Evolutionary conservation across 305 asterid species (phyloP).

Genomic region (Fraxinus platypoda): DNA sequence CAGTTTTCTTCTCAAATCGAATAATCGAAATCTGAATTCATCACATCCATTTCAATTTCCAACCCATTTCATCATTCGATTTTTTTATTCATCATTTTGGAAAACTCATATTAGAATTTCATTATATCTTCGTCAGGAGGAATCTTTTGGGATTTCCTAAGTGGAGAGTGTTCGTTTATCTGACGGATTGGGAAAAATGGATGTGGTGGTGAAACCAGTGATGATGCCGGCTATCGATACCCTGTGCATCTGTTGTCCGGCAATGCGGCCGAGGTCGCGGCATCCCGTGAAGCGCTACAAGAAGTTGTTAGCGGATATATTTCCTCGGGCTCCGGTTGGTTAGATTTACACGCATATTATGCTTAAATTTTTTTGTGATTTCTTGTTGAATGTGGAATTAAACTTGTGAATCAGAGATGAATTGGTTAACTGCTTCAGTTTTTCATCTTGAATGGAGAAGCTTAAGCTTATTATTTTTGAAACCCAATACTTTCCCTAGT

Average conservation of each 20-base stretch:
- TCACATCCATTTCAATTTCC: constrained; percentile 18
- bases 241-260: constrained; percentile 74
- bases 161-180: constrained; percentile 13
- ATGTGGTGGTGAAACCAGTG: constrained; percentile 51
- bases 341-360: neutral
- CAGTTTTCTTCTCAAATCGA: constrained; percentile 16
- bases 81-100: neutral
- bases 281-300: constrained; percentile 86
- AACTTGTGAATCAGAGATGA: neutral
- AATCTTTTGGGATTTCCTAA: neutral
- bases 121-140: constrained; percentile 2
- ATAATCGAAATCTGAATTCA: neutral
- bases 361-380: neutral
- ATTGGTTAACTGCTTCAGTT: neutral
- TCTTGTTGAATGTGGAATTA: constrained; percentile 1
- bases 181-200: constrained; percentile 35
- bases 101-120: constrained; percentile 13
- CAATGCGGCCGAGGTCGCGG: constrained; percentile 76
- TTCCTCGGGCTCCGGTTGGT: constrained; percentile 60
- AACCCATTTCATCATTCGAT: neutral
- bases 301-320: constrained; percentile 66
- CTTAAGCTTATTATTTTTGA: neutral
- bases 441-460: neutral
- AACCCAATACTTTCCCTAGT: neutral
- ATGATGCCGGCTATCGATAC: constrained; percentile 69